Conservation (phyloP, 352 stramenopile genomes). For the Pythium chondricola region DNA sequence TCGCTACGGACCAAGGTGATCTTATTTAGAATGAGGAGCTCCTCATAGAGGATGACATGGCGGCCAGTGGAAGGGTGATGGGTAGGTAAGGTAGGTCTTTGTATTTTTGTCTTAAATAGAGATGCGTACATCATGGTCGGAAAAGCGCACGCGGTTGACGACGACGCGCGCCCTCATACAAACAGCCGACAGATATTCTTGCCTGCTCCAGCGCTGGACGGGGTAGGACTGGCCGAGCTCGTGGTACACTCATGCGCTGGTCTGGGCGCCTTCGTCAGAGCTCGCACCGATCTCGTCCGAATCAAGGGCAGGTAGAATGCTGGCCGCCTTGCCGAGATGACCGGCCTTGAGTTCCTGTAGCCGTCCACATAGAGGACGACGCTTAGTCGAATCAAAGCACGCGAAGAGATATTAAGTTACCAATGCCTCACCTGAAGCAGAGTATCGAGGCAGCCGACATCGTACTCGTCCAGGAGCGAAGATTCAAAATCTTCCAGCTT, state of each 20-base stretch:
- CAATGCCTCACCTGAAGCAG: constrained; percentile 47
- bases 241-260: constrained; percentile 16
- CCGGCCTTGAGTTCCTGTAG: constrained; percentile 59
- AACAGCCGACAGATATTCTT: too few relatives aligned
- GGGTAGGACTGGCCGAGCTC: too few relatives aligned
- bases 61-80: too few relatives aligned
- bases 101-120: constrained; percentile 28
- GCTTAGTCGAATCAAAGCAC: neutral
- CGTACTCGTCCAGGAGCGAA: constrained; percentile 83
- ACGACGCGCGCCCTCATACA: too few relatives aligned
- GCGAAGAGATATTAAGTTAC: neutral
- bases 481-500: constrained; percentile 85
- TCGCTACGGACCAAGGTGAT: too few relatives aligned
- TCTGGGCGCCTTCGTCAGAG: constrained; percentile 25
- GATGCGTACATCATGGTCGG: constrained; percentile 8
- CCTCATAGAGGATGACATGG: too few relatives aligned
- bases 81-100: too few relatives aligned
- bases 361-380: neutral
- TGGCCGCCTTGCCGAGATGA: constrained; percentile 31
- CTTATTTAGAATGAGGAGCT: too few relatives aligned
- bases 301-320: constrained; percentile 34
- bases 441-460: constrained; percentile 79
- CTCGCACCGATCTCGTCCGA: constrained; percentile 57
- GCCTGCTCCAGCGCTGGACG: too few relatives aligned
- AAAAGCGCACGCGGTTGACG: neutral